phyloP scores from a whole-genome alignment of 345 rosid genomes.

The Syzygium jambos region DNA sequence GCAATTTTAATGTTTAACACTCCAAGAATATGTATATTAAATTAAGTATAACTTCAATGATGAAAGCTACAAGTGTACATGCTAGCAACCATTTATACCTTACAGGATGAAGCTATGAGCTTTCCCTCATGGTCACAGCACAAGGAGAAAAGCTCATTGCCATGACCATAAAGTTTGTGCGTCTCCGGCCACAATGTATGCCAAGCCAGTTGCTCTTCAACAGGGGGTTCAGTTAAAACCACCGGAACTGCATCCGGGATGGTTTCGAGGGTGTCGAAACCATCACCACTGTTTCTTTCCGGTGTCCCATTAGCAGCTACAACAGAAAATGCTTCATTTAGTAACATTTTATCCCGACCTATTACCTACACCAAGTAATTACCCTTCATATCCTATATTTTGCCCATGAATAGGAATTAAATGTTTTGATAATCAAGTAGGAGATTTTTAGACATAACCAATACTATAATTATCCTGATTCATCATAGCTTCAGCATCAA shows the following conservation, averaged over 20 bases:
- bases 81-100: conserved; percentile 36
- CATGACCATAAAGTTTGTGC: conserved; percentile 92
- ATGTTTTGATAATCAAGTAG: not conserved
- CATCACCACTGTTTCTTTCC: conserved; percentile 43
- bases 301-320: conserved; percentile 50
- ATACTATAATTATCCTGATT: not conserved
- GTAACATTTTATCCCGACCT: not conserved
- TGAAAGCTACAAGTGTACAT: not conserved
- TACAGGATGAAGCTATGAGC: conserved; percentile 90
- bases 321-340: conserved; percentile 5
- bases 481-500: not conserved
- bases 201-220: conserved; percentile 90
- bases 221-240: conserved; percentile 75
- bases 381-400: not conserved
- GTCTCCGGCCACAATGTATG: conserved; percentile 95
- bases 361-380: not conserved
- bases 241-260: conserved; percentile 94
- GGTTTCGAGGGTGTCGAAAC: conserved; percentile 75
- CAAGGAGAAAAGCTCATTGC: conserved; percentile 81
- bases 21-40: not conserved
- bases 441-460: not conserved
- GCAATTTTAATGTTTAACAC: not conserved
- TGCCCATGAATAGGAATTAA: not conserved
- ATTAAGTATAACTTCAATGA: not conserved
- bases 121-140: conserved; percentile 68